Percentiles rank a stretch among this genome's conserved stretches.
phyloP scores from a whole-genome alignment of 1,139 yeast genomes.

The Candida sp. region DNA sequence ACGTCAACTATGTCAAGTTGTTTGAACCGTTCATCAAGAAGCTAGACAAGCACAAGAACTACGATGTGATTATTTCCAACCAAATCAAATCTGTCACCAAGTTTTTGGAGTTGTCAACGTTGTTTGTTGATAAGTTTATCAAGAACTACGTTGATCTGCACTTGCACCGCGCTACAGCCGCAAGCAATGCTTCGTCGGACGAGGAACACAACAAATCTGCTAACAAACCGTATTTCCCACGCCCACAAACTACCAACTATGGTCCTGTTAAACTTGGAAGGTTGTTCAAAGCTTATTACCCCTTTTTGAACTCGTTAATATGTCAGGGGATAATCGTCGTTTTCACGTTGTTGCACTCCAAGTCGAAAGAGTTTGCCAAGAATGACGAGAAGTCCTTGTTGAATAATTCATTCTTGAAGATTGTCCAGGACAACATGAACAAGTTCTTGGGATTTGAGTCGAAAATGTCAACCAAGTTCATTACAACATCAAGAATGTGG shows the following conservation, averaged over 20 bases:
- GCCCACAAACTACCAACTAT: conserved; percentile 2
- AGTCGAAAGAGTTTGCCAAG: conserved; percentile 37
- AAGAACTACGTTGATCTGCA: conserved; percentile 9
- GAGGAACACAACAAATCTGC: background rate
- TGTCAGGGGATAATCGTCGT: conserved; percentile 58
- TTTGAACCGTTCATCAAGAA: conserved; percentile 54
- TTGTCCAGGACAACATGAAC: conserved; percentile 27
- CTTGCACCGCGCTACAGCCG: background rate
- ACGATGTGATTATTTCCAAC: conserved; percentile 29
- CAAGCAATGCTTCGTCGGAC: background rate
- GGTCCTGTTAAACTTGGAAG: conserved; percentile 30
- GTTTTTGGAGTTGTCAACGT: conserved; percentile 35
- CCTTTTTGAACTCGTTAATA: conserved; percentile 52
- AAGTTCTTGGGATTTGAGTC: conserved; percentile 29
- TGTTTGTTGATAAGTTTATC: conserved; percentile 18
- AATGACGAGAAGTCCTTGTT: conserved; percentile 18
- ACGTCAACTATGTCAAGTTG: conserved; percentile 54
- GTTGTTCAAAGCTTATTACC: conserved; percentile 40
- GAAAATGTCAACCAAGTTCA: conserved; percentile 21
- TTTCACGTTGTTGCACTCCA: conserved; percentile 51
- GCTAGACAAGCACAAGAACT: conserved; percentile 35
- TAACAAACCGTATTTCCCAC: background rate
- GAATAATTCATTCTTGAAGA: conserved; percentile 26
- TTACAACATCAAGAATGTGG: conserved; percentile 35
- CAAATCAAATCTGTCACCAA: conserved; percentile 41